Conservation (phyloP, 768 basidiomycete species). For the Boletus rubroflammeus region DNA sequence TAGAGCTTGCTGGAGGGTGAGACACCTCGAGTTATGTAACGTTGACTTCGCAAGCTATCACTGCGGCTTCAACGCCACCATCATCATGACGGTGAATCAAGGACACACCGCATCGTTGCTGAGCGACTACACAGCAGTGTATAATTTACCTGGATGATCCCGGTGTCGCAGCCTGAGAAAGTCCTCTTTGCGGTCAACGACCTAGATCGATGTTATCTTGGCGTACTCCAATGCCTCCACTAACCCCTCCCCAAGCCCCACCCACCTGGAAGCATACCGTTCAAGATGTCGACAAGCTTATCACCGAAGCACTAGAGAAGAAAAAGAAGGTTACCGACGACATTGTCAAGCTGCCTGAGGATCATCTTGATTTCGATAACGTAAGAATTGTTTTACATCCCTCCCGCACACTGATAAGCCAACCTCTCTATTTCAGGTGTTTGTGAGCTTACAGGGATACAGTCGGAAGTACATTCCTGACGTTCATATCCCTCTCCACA, state of each 20-base stretch:
- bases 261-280: constrained; percentile 65
- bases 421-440: constrained; percentile 46
- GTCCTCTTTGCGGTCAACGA: not conserved
- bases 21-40: too few relatives aligned
- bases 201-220: not conserved
- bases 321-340: constrained; percentile 55
- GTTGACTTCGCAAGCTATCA: too few relatives aligned
- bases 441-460: constrained; percentile 46
- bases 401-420: not conserved
- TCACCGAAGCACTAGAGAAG: constrained; percentile 54
- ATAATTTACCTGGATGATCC: too few relatives aligned
- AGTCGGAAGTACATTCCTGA: constrained; percentile 1
- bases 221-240: constrained; percentile 35
- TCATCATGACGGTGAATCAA: not conserved
- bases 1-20: too few relatives aligned
- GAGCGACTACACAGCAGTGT: not conserved
- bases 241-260: constrained; percentile 63
- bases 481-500: constrained; percentile 10
- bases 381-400: constrained; percentile 37
- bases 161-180: not conserved
- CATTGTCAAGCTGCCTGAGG: constrained; percentile 52
- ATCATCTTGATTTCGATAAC: constrained; percentile 62
- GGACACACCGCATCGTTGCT: not conserved
- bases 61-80: not conserved
- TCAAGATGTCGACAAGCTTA: constrained; percentile 54